A percentile compares a stretch with the other conserved stretches of the same genome.
Conservation (phyloP, 208 protist genomes). For the Polymyxa betae region DNA sequence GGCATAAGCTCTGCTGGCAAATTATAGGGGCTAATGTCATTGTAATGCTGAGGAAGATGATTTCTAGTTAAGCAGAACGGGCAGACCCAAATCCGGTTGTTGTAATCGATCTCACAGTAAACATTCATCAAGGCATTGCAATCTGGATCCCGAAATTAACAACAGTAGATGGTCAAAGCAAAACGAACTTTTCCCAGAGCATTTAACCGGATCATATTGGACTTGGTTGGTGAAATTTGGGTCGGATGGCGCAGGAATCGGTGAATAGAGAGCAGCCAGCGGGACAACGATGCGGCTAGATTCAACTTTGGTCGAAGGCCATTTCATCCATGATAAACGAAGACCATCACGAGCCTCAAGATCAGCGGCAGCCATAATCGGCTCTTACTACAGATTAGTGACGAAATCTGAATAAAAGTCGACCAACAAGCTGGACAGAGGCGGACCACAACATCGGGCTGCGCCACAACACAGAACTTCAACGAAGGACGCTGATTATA, state of each 20-base stretch:
- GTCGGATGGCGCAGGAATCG: constrained; percentile 78
- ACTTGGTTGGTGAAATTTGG: constrained; percentile 77
- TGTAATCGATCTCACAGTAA: constrained; percentile 72
- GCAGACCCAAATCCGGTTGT: constrained; percentile 84
- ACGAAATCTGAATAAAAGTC: background rate
- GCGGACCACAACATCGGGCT: too few species aligned
- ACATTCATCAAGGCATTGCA: background rate
- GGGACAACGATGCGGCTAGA: constrained; percentile 90
- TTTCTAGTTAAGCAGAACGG: constrained; percentile 90
- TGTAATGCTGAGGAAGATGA: constrained; percentile 90
- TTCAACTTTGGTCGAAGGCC: constrained; percentile 89
- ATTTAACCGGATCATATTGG: constrained; percentile 88
- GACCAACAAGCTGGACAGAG: too few species aligned
- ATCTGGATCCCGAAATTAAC: background rate
- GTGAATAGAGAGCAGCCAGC: constrained; percentile 93
- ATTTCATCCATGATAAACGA: constrained; percentile 92
- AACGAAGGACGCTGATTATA: too few species aligned
- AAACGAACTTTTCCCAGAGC: constrained; percentile 70
- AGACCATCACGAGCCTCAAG: constrained; percentile 78
- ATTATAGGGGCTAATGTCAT: constrained; percentile 82
- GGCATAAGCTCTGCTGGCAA: constrained; percentile 85
- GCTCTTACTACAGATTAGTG: background rate
- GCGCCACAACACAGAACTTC: too few species aligned
- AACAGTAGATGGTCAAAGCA: background rate
- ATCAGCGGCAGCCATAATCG: constrained; percentile 64